Base-by-base conservation (phyloP, 495 filamentous ascomycete species). In the Aspergillus olivimuriae region DNA sequence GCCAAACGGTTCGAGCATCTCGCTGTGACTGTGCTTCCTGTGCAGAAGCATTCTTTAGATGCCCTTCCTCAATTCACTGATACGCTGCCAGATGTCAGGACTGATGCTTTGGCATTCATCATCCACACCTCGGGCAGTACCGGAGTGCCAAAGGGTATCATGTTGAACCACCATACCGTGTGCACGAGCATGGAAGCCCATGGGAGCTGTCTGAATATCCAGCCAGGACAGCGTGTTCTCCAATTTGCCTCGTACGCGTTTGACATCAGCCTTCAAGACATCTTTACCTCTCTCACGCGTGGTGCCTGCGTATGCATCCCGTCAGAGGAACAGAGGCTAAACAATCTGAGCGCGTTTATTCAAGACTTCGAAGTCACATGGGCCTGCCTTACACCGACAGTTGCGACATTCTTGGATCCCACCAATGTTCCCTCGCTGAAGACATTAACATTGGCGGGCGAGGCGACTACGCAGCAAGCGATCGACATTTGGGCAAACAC, bases 281-380 rank as follows among this genome's bases (percentile, higher is more conserved):
- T 80, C 4, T 76, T 83, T 34, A 74, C 70, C 1, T 78, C 78
- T 0, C 59, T 86, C 1, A 68, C 70, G 0, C 51, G 57, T 4
- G 79, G 79, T 2, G 79, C 71, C 5, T 77, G 73, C 34, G 55
- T 83, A 4, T 79, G 75, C 51, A 65, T 80, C 4, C 76, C 77
- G 2, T 75, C 73, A 0, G 67, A 80, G 10, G 47, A 60, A 9
- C 54, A 57, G 7, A 48, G 66, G 7, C 23, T 45, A 10, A 60
- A 60, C 20, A 46, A 70, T 41, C 44, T 75, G 4, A 43, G 44
- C 8, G 45, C 47, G 1, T 51, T 48, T 1, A 65, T 72, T 26
- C 46, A 51, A 9, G 20, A 45, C 34, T 46, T 57, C 26, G 30
- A 42, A 10, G 61, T 57, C 11, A 66, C 47, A 12, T 49, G 72